Evolutionary conservation across 2,329 filamentous ascomycete species (phyloP), one percentile per base, ranked within the genome.

Genomic region (Diplodia corticola): DNA sequence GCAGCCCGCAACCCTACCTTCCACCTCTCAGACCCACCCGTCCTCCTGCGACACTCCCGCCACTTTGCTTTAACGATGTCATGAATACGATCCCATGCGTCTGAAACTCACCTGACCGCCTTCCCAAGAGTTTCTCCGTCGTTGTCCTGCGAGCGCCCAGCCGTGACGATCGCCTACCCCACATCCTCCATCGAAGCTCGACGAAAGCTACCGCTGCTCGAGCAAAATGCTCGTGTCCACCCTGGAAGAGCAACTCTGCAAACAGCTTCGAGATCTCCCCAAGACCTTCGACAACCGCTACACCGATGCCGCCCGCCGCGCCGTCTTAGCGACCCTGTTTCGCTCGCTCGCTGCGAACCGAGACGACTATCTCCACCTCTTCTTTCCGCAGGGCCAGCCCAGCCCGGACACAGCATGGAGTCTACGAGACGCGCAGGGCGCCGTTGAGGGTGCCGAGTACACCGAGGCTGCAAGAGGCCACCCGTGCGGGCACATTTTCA

Each of bases 401-500:
- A 59, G 83, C 30, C 79, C 82, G n/a, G 81, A 80, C 53, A 83
- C 83, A 46, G 80, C 82, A 51, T 90, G 93, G 85, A 95, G 91
- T 78, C 83, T 99, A 46, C 87, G 90, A 68, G 89, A 92, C 72
- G 93, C 93, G 17, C 96, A 99, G 76, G 94, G 93, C 20, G 92
- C 92, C n/a, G 85, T 92, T 67, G 93, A 97, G 74, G 94, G 95
- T 12, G 92, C 94, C 35, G 96, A 99, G 77, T 99, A 98, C 76
- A 95, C 92, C 22, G 91, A 94, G 71, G 90, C 91, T 6, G 95
- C 95, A 15, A 88, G 92, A 71, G 95, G 96, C 65, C 96, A 96
- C 79, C 89, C 93, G 54, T 99, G 95, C 77, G 96, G 95, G 4
- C 96, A 99, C 81, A 98, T 99, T 69, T 97, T 99, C 84, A 94